Evolutionary conservation across 441 rosid species (phyloP).

Genomic region (Capsella rubella): DNA sequence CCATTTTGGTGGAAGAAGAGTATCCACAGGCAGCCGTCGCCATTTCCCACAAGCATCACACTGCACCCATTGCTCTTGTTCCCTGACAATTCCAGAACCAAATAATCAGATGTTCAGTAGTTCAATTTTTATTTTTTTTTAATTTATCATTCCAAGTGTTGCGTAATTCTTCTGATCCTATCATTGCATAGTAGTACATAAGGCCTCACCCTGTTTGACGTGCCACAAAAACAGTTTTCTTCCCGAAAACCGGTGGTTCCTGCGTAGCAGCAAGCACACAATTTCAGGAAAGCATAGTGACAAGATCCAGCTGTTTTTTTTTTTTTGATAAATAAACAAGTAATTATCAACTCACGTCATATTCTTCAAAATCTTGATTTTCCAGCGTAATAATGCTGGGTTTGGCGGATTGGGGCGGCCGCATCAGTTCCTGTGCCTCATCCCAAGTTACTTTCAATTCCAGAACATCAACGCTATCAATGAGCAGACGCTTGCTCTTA

Average conservation of each 20-base stretch:
- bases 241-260: constrained; percentile 85
- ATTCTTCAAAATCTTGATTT: constrained; percentile 77
- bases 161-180: constrained; percentile 12
- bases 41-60: constrained; percentile 79
- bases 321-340: constrained; percentile 9
- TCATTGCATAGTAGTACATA: constrained; percentile 26
- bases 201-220: constrained; percentile 69
- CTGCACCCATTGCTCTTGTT: constrained; percentile 83
- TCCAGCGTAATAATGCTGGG: constrained; percentile 67
- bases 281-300: constrained; percentile 24
- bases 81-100: constrained; percentile 53
- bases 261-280: constrained; percentile 42
- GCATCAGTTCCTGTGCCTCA: constrained; percentile 80
- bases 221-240: constrained; percentile 62
- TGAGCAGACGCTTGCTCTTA: constrained; percentile 71
- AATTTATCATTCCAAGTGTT: constrained; percentile 18
- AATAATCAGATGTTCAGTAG: constrained; percentile 14
- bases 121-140: neutral
- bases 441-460: constrained; percentile 82
- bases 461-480: constrained; percentile 68
- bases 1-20: constrained; percentile 79
- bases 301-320: neutral
- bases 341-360: constrained; percentile 55
- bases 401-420: constrained; percentile 61
- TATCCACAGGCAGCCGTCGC: constrained; percentile 71